Conservation (phyloP, 306 rosid genomes). For the Rosa multiflora region DNA sequence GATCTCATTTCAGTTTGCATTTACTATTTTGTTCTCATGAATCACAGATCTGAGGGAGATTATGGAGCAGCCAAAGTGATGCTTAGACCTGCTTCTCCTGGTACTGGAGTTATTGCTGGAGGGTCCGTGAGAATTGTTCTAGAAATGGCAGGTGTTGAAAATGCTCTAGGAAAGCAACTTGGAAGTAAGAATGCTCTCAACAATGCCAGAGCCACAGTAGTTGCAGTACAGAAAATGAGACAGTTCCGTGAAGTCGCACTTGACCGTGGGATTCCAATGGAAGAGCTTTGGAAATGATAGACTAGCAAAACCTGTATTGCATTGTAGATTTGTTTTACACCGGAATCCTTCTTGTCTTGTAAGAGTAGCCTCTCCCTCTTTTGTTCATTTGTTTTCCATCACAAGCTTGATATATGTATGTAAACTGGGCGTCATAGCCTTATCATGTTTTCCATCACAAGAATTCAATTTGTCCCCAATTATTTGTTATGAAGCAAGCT, state of each 20-base stretch:
- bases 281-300: constrained; percentile 85
- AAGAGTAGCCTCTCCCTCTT: constrained; percentile 8
- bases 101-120: constrained; percentile 98
- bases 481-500: not conserved
- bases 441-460: constrained; percentile 12
- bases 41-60: constrained; percentile 79
- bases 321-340: constrained; percentile 33
- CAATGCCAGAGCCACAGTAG: constrained; percentile 89
- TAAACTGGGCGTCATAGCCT: constrained; percentile 23
- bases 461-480: constrained; percentile 6
- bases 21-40: constrained; percentile 12
- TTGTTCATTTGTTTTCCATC: constrained; percentile 13
- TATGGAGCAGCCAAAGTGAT: constrained; percentile 97
- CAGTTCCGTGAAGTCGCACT: constrained; percentile 72
- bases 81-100: constrained; percentile 97
- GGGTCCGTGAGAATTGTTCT: constrained; percentile 96
- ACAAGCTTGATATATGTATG: constrained; percentile 20
- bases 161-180: constrained; percentile 92
- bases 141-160: constrained; percentile 96
- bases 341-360: constrained; percentile 25
- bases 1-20: not conserved
- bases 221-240: constrained; percentile 77
- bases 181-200: constrained; percentile 94
- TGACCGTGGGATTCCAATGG: constrained; percentile 94
- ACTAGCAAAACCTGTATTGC: constrained; percentile 22